Conservation (phyloP, 164 flowering plant genomes). For the Vitis rupestris region DNA sequence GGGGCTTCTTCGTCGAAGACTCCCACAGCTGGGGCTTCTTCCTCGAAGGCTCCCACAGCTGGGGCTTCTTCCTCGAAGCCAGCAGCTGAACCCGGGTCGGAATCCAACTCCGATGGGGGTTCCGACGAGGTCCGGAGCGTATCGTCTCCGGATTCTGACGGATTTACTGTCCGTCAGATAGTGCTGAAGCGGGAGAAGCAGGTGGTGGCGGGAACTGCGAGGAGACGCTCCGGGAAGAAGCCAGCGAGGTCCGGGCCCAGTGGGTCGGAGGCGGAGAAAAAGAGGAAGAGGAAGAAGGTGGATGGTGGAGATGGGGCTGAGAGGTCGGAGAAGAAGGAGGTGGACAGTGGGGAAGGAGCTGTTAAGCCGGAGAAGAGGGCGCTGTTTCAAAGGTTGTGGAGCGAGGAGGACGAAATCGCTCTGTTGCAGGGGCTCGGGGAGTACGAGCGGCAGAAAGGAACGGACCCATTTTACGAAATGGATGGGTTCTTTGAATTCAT, state of each 20-base stretch:
- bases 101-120: background rate
- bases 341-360: slow-evolving; percentile 1
- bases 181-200: background rate
- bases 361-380: background rate
- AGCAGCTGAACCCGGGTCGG: slow-evolving; percentile 14
- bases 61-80: background rate
- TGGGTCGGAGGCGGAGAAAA: background rate
- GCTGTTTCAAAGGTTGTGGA: slow-evolving; percentile 32
- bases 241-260: background rate
- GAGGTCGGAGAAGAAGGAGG: background rate
- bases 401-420: slow-evolving; percentile 45
- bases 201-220: background rate
- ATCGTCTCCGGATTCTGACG: slow-evolving; percentile 21
- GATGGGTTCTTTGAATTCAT: slow-evolving; percentile 29
- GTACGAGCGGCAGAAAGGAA: slow-evolving; percentile 22
- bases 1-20: too few species aligned
- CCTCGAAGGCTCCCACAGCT: too few species aligned
- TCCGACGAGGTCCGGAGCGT: background rate
- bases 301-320: background rate
- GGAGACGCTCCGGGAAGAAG: slow-evolving; percentile 2
- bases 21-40: too few species aligned
- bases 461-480: slow-evolving; percentile 20
- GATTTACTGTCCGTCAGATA: slow-evolving; percentile 20
- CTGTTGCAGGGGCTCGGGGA: slow-evolving; percentile 43
- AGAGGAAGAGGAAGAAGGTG: slow-evolving; percentile 1